These are phyloP conservation scores for Alternaria sp. DNA, from an alignment of 2,329 filamentous ascomycete species.

Conservation along the genomic window DNA sequence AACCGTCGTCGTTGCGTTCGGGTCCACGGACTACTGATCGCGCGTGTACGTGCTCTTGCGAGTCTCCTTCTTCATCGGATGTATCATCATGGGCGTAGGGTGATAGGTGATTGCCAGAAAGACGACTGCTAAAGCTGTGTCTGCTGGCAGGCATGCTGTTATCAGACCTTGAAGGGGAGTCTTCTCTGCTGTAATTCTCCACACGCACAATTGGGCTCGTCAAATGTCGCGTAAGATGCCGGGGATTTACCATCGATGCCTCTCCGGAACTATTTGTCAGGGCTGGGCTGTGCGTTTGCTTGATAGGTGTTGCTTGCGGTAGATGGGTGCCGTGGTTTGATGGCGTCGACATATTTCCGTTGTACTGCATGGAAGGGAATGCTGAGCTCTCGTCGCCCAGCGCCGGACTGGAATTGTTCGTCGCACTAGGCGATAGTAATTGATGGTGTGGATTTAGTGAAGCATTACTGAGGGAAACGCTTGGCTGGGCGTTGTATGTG, in stretches of 20 bases:
- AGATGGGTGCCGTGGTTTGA: constrained; percentile 32
- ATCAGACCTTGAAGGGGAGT: constrained; percentile 47
- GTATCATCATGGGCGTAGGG: constrained; percentile 48
- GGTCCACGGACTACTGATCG: constrained; percentile 44
- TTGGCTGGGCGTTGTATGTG: constrained; percentile 44
- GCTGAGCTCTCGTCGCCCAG: constrained; percentile 41
- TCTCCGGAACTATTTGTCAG: constrained; percentile 50
- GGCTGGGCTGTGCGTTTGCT: constrained; percentile 51
- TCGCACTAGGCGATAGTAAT: constrained; percentile 48
- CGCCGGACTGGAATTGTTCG: constrained; percentile 50
- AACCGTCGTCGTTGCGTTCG: constrained; percentile 56
- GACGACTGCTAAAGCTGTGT: constrained; percentile 47
- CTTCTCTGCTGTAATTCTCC: constrained; percentile 49
- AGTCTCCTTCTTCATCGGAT: constrained; percentile 45
- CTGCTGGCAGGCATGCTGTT: constrained; percentile 48
- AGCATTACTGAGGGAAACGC: constrained; percentile 31
- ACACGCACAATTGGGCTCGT: constrained; percentile 53
- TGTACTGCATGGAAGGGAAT: constrained; percentile 33
- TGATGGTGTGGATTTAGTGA: constrained; percentile 43
- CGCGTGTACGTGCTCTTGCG: constrained; percentile 29
- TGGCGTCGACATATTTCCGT: constrained; percentile 39
- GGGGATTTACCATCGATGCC: constrained; percentile 36
- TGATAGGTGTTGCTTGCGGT: constrained; percentile 42
- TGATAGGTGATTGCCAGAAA: constrained; percentile 51
- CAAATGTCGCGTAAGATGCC: constrained; percentile 43